A percentile compares a stretch with the other conserved stretches of the same genome.
Evolutionary conservation across 2,329 filamentous ascomycete genomes (phyloP).

Genomic region (Ceratocystis colombiana): DNA sequence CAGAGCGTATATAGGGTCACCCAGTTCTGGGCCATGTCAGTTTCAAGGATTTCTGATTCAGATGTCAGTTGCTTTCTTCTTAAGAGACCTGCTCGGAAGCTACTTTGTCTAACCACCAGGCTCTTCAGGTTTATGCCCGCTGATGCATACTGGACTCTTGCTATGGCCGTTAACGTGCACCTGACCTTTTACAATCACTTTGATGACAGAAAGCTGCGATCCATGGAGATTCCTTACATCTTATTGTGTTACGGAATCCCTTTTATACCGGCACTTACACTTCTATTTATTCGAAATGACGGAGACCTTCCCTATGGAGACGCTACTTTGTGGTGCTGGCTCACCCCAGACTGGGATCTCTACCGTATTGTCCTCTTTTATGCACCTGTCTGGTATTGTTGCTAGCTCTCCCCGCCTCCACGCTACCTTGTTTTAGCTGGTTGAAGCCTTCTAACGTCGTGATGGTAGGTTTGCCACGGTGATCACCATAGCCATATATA

Average conservation of each 20-base stretch:
- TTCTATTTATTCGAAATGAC: constrained; percentile 47
- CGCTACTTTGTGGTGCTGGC: constrained; percentile 72
- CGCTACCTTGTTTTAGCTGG: too few relatives aligned
- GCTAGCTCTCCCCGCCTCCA: constrained; percentile 29
- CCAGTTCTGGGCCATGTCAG: constrained; percentile 49
- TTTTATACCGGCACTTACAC: constrained; percentile 52
- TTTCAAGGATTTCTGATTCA: constrained; percentile 73
- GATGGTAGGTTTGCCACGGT: constrained; percentile 26
- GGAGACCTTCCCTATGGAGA: constrained; percentile 54
- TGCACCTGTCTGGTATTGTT: constrained; percentile 45
- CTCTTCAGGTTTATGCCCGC: constrained; percentile 56
- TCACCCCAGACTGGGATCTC: constrained; percentile 51
- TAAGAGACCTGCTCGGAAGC: background rate
- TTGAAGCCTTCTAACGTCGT: background rate
- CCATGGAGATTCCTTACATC: constrained; percentile 58
- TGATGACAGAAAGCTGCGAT: constrained; percentile 49
- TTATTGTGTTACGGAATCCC: constrained; percentile 59
- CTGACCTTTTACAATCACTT: constrained; percentile 65
- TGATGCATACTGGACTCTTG: constrained; percentile 61
- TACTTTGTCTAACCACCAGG: background rate
- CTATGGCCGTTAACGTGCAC: constrained; percentile 72
- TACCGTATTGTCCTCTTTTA: constrained; percentile 64
- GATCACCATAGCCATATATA: constrained; percentile 28
- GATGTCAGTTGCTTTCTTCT: constrained; percentile 46
- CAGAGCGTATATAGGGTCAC: constrained; percentile 44